Evolutionary conservation across 768 basidiomycete genomes (phyloP), one percentile per base, ranked within the genome.

Genomic region (Lentinula edodes): DNA sequence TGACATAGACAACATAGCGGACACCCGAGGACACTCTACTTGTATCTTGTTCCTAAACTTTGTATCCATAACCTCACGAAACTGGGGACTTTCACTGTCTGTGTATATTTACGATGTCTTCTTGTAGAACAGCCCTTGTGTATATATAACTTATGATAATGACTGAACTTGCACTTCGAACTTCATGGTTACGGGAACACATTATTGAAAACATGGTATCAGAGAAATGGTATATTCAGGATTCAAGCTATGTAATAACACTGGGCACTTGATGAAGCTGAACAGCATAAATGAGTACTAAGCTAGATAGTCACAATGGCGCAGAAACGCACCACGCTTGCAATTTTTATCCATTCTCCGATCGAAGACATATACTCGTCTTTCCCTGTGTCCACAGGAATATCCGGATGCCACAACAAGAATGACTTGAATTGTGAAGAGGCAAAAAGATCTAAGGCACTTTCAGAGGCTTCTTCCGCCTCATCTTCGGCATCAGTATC

Each of bases 331-430:
- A 91, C 91, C 78, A 88, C 83, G 23, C 78, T 73, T 13, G 88
- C 80, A 32, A 93, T 73, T 20, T 65, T 74, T 42, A 83, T 83
- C 91, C 92, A 93, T 69, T 93, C 91, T 0, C 73, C 78, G 63
- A 93, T 68, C 2, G 87, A 74, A 15, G 89, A 78, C 51, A 80
- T 71, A 70, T 93, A 93, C 66, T 91, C 90, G 67, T 93, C 91
- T 43, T 74, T 78, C 3, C 80, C 82, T 56, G 85, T 85, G 63
- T 92, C 86, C 1, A 89, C 83, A 0, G 84, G 82, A 20, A 82
- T 80, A 71, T 93, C 92, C 4, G 87, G 81, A 61, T 85, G 78
- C 91, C 91, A 93, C 23, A 93, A 69, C n/a, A 83, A 81, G 64
- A 93, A 83, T 1, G 83, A 84, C 2, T 80, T 76, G 67, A 93